Evolutionary conservation across 169 alveolate species (phyloP).

Genomic region (Eimeria praecox): DNA sequence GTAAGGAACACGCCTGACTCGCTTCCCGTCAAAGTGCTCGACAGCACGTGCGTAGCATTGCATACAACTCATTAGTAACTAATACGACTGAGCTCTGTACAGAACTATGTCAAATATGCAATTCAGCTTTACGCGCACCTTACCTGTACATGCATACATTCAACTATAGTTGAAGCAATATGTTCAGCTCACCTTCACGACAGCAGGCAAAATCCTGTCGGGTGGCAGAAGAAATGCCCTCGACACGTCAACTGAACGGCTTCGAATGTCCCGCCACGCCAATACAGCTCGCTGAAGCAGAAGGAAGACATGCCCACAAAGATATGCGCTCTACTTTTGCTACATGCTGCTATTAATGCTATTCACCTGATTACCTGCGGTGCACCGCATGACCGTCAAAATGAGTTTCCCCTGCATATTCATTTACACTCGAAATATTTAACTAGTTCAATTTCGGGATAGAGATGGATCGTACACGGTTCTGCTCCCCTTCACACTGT

Average conservation of each 20-base stretch:
- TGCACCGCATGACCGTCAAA: not conserved
- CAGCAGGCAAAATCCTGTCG: not conserved
- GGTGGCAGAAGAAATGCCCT: not conserved
- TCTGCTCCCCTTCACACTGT: too few relatives aligned
- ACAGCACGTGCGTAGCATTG: not conserved
- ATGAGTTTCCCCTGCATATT: not conserved
- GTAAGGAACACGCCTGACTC: not conserved
- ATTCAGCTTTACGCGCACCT: too few relatives aligned
- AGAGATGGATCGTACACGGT: too few relatives aligned
- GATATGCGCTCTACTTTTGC: not conserved
- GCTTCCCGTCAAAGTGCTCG: not conserved
- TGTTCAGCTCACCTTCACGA: not conserved
- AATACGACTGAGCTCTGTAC: not conserved
- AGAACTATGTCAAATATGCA: not conserved
- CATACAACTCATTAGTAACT: not conserved
- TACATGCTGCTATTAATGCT: not conserved
- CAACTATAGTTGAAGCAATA: too few relatives aligned
- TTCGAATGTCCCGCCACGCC: constrained; percentile 39
- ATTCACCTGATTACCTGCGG: not conserved
- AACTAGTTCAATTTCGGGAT: too few relatives aligned
- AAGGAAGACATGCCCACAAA: not conserved
- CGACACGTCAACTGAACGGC: not conserved
- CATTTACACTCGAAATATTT: not conserved
- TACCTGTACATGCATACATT: too few relatives aligned
- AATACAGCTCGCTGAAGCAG: not conserved